Percentiles rank a stretch among this genome's conserved stretches.
phyloP scores from a whole-genome alignment of 352 stramenopile species.

The Pythium volutum region DNA sequence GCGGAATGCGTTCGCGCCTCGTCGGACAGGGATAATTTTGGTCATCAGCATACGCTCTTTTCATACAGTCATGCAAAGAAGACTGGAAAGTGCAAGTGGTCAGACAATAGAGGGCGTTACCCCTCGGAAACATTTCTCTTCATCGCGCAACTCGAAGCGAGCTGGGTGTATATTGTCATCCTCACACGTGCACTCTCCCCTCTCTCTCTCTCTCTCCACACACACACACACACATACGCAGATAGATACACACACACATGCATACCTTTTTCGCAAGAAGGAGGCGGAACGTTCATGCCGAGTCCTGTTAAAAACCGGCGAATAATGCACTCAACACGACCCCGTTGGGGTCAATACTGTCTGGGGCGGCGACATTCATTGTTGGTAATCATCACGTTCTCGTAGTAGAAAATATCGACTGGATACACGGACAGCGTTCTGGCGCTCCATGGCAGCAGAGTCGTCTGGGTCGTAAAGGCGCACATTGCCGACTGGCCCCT shows the following conservation, averaged over 20 bases:
- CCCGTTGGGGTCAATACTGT: conserved; percentile 58
- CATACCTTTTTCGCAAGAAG: conserved; percentile 6
- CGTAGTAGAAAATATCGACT: background rate
- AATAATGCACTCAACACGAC: conserved; percentile 85
- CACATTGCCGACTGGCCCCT: conserved; percentile 16
- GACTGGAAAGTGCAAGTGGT: conserved; percentile 35
- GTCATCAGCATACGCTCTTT: conserved; percentile 81
- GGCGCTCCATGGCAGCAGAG: background rate
- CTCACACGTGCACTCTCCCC: conserved; percentile 72
- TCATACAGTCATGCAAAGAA: conserved; percentile 17
- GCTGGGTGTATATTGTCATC: conserved; percentile 88
- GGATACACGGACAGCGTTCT: background rate
- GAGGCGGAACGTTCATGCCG: conserved; percentile 75
- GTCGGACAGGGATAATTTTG: conserved; percentile 88
- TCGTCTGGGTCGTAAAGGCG: conserved; percentile 1
- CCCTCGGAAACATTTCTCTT: conserved; percentile 88
- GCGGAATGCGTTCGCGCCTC: conserved; percentile 76
- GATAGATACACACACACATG: conserved; percentile 12
- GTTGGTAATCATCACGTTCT: conserved; percentile 87
- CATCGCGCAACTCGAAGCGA: conserved; percentile 88
- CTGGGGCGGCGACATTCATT: conserved; percentile 89
- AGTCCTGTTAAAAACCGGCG: conserved; percentile 79
- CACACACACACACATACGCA: conserved; percentile 26
- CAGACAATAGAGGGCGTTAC: conserved; percentile 87
- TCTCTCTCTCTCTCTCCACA: too few species aligned